Percentiles rank a stretch among this genome's conserved stretches.
Conservation (phyloP, 352 stramenopile species). For the Globisporangium perplexum region DNA sequence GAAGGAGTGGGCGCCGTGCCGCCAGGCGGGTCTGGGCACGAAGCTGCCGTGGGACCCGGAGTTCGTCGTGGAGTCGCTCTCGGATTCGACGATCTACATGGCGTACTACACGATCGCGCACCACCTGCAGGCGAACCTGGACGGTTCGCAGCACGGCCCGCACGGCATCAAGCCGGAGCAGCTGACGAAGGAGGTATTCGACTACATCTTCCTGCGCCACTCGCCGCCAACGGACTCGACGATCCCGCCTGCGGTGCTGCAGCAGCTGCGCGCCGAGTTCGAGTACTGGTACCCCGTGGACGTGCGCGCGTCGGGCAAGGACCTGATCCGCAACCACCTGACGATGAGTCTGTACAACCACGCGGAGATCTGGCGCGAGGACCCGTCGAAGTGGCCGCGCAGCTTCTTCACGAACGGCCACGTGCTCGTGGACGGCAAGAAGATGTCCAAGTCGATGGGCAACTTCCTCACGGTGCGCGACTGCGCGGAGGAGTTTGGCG, state of each 20-base stretch:
- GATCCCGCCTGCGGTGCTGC: constrained; percentile 88
- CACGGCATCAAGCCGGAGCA: constrained; percentile 80
- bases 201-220: constrained; percentile 98
- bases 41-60: constrained; percentile 98
- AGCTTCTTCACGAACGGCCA: constrained; percentile 99
- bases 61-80: constrained; percentile 99
- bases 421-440: constrained; percentile 96
- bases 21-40: constrained; percentile 95
- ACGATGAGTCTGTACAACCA: constrained; percentile 99
- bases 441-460: constrained; percentile 99
- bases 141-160: constrained; percentile 89
- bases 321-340: constrained; percentile 98
- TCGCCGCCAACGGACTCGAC: constrained; percentile 76
- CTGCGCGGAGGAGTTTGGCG: constrained; percentile 93
- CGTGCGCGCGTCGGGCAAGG: constrained; percentile 95
- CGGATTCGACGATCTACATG: constrained; percentile 99
- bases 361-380: constrained; percentile 98
- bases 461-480: constrained; percentile 99
- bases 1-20: constrained; percentile 99
- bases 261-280: constrained; percentile 96
- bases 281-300: constrained; percentile 99
- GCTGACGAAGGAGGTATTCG: constrained; percentile 96
- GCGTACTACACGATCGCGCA: constrained; percentile 99
- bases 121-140: constrained; percentile 95
- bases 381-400: constrained; percentile 95